Base-by-base conservation (phyloP, 2,329 filamentous ascomycete species). In the Ophiosphaerella korrae region DNA sequence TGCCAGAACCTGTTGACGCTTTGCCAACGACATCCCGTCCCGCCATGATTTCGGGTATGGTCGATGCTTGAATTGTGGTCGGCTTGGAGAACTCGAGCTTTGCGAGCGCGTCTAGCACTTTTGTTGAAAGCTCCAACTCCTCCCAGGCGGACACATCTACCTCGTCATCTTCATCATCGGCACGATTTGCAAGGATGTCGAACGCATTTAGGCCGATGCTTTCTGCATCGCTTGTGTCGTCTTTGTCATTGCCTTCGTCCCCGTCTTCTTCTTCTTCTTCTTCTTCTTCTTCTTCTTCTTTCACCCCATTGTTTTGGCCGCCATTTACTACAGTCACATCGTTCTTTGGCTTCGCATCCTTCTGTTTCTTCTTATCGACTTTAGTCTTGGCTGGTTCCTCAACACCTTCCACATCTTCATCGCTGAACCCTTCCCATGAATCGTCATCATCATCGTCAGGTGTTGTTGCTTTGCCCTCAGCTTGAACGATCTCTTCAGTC, bases 11-110 rank as follows among this genome's bases (percentile, higher is more conserved):
- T 0, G 94, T 99, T 9, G 93, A 88, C 2, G 94, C 94, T 76
- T 99, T 99, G 36, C 94, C 94, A 57, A 99, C 89, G 13, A 97
- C 88, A 73, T 99, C 93, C 69, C 90, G 89, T 0, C 93, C 93
- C 5, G 85, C 84, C 16, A 93, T 71, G 39, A 97, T 89, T 45
- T 89, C 83, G 0, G 94, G 92, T 62, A 99, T 96, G 1, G 90
- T 81, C 31, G 85, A 81, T 16, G 80, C 76, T 71, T 99, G 94
- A 50, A 99, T 96, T 0, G 83, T 75, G 0, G 92, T 97, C 1
- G 94, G 94, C 51, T 84, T 86, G 4, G 82, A 70, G 70, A 97
- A 97, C 50, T 88, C 88, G 54, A 97, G 79, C 60, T 86, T 88
- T 2, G 90, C 87, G 29, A 99, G 78, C 13, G 90, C 85, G 1